Evolutionary conservation across 2,329 filamentous ascomycete species (phyloP).

Genomic region (Dothideomycetes sp.): DNA sequence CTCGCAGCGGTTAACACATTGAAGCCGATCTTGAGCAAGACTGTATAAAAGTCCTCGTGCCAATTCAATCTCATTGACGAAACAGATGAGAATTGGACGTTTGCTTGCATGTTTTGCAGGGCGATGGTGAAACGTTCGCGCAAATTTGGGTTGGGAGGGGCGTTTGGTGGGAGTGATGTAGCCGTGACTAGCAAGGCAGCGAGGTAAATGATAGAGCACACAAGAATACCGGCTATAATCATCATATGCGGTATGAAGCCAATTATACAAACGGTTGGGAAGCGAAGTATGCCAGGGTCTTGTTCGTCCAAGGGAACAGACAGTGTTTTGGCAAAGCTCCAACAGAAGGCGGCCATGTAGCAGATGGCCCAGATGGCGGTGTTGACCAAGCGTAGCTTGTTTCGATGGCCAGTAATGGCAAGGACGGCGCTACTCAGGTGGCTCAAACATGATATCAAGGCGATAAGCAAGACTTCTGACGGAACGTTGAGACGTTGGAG

Average conservation of each 20-base stretch:
- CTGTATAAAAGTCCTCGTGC: conserved; percentile 93
- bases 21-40: conserved; percentile 77
- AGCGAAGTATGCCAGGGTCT: conserved; percentile 65
- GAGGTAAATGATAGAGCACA: conserved; percentile 68
- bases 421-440: conserved; percentile 77
- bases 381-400: conserved; percentile 70
- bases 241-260: conserved; percentile 92
- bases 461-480: conserved; percentile 78
- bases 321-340: conserved; percentile 52
- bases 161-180: conserved; percentile 50
- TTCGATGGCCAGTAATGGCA: conserved; percentile 70
- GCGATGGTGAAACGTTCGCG: conserved; percentile 58
- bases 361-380: conserved; percentile 84
- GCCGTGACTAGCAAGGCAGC: conserved; percentile 70
- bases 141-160: conserved; percentile 36
- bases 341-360: conserved; percentile 78
- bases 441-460: conserved; percentile 79
- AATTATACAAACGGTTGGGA: conserved; percentile 89
- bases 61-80: conserved; percentile 64
- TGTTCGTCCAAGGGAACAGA: conserved; percentile 42
- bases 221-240: conserved; percentile 66
- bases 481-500: conserved; percentile 77
- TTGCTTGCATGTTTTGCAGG: conserved; percentile 85
- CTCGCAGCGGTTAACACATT: conserved; percentile 84
- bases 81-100: conserved; percentile 64